These are phyloP conservation scores for Candolleomyces efflorescens DNA, from an alignment of 768 basidiomycete genomes.

Conservation along the genomic window DNA sequence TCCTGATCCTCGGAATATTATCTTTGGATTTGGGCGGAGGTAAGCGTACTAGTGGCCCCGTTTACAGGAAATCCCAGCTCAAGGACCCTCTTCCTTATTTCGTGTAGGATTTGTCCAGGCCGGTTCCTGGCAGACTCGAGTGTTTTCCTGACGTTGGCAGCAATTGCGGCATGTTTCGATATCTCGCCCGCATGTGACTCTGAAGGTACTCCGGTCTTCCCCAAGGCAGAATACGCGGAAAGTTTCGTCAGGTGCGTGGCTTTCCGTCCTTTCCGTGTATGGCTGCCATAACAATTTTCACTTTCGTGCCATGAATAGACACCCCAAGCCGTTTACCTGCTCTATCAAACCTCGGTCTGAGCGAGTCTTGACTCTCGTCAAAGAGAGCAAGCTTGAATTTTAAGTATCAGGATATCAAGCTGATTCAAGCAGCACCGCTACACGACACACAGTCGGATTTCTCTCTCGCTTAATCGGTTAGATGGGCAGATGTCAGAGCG, in stretches of 20 bases:
- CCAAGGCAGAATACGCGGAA: constrained; percentile 31
- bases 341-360: constrained; percentile 41
- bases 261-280: constrained; percentile 1
- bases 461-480: too few species aligned
- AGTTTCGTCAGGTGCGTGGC: constrained; percentile 44
- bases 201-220: constrained; percentile 36
- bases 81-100: background rate
- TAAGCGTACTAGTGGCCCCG: constrained; percentile 14
- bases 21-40: constrained; percentile 59
- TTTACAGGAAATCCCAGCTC: too few species aligned
- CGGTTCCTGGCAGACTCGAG: constrained; percentile 46
- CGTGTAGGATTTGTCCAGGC: constrained; percentile 48
- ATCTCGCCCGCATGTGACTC: constrained; percentile 38
- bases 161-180: constrained; percentile 41
- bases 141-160: constrained; percentile 42
- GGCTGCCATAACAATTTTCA: background rate
- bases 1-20: constrained; percentile 42
- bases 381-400: constrained; percentile 21
- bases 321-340: constrained; percentile 48
- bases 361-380: constrained; percentile 23
- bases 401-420: background rate
- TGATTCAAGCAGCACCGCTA: too few species aligned
- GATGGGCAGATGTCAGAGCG: too few species aligned
- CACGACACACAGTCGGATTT: too few species aligned
- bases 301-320: constrained; percentile 35